Conservation (phyloP, 2,329 filamentous ascomycete species). For the Phialophora tarda region DNA sequence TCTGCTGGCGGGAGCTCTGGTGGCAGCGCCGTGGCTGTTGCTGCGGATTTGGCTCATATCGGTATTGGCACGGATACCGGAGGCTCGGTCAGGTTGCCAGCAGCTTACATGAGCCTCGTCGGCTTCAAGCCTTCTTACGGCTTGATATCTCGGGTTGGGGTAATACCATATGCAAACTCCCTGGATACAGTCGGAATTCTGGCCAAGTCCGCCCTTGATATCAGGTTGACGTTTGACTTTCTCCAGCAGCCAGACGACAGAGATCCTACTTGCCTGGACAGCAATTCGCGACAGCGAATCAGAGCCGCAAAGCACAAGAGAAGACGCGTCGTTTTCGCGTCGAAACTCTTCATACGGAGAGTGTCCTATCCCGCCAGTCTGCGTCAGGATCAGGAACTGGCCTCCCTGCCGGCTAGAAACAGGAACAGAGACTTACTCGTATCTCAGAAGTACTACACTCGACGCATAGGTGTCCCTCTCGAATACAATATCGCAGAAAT, state of each 20-base stretch:
- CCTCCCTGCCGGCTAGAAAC: conserved; percentile 2
- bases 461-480: conserved; percentile 64
- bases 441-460: conserved; percentile 31
- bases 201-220: conserved; percentile 59
- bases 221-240: conserved; percentile 57
- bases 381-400: neutral
- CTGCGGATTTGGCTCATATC: conserved; percentile 43
- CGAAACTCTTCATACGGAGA: conserved; percentile 17
- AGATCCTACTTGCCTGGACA: conserved; percentile 76
- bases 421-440: conserved; percentile 9
- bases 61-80: conserved; percentile 94
- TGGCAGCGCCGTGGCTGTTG: conserved; percentile 85
- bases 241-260: conserved; percentile 63
- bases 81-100: conserved; percentile 83
- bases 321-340: conserved; percentile 7
- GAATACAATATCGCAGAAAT: conserved; percentile 93
- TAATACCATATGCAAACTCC: conserved; percentile 90
- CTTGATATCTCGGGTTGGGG: conserved; percentile 80
- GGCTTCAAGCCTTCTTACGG: conserved; percentile 95
- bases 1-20: conserved; percentile 91
- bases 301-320: conserved; percentile 24
- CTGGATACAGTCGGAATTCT: conserved; percentile 87
- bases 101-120: conserved; percentile 80
- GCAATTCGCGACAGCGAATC: conserved; percentile 55
- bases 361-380: neutral